Percentiles rank a stretch among this genome's conserved stretches.
Evolutionary conservation across 352 stramenopile genomes (phyloP).

Genomic region (Pythium brachiatum): DNA sequence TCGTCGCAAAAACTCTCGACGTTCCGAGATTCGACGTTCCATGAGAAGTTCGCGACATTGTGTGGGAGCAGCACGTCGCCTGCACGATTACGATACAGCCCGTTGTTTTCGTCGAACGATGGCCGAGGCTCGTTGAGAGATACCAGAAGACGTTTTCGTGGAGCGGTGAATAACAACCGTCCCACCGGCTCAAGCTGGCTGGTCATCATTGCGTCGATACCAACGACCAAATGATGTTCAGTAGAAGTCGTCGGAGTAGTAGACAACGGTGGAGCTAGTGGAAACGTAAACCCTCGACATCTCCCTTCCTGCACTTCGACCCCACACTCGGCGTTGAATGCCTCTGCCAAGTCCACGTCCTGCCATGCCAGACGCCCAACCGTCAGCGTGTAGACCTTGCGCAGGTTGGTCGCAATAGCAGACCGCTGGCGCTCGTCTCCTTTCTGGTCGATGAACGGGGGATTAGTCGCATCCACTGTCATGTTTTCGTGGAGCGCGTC

Average conservation of each 20-base stretch:
- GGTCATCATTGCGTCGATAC: no score
- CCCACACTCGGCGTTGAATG: background rate
- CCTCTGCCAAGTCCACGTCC: background rate
- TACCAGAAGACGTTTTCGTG: no score
- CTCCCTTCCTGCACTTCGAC: no score
- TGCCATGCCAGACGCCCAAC: background rate
- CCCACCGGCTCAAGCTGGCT: no score
- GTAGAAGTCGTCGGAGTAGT: no score
- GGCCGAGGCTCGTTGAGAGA: background rate
- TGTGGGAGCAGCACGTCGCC: constrained; percentile 14
- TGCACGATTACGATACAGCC: no score
- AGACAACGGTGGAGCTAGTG: no score
- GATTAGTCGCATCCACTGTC: background rate
- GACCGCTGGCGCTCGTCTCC: no score
- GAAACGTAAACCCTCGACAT: no score
- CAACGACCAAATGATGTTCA: no score
- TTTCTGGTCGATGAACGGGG: background rate
- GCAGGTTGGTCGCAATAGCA: background rate
- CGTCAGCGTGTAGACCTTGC: background rate
- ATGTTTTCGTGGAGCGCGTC: background rate
- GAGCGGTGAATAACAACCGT: no score
- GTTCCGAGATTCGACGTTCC: background rate
- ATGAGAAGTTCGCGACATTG: constrained; percentile 6
- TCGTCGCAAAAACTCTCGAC: background rate
- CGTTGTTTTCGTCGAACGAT: background rate